Evolutionary conservation across 2,329 filamentous ascomycete species (phyloP).

Genomic region (Sporothrix pallida): DNA sequence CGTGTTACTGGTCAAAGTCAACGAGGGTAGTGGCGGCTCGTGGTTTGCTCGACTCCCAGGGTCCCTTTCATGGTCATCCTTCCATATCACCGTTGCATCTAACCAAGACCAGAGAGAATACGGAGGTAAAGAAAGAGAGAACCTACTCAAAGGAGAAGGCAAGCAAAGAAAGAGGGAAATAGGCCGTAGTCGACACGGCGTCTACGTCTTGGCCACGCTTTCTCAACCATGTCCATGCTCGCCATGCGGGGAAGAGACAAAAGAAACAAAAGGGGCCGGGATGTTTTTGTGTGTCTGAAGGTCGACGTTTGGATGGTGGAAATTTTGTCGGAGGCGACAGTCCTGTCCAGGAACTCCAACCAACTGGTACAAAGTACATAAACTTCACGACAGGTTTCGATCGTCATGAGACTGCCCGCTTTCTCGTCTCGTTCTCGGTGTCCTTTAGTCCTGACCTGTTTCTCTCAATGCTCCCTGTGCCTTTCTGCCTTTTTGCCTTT

Average conservation of each 20-base stretch:
- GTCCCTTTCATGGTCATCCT: no score
- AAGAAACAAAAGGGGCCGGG: neutral
- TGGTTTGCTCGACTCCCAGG: neutral
- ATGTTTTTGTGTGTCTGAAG: no score
- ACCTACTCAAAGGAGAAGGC: neutral
- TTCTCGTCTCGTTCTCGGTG: no score
- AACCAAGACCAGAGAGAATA: neutral
- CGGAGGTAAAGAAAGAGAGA: neutral
- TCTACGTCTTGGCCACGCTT: neutral
- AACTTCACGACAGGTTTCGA: no score
- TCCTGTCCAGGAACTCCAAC: neutral
- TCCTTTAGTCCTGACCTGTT: no score
- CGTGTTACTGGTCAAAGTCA: conserved; percentile 2
- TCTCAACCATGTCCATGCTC: no score
- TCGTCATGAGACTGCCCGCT: conserved; percentile 6
- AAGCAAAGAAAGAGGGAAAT: neutral
- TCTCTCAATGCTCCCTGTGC: neutral
- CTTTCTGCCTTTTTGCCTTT: neutral
- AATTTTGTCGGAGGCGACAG: neutral
- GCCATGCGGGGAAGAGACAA: neutral
- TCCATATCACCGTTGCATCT: neutral
- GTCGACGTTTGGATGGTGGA: neutral
- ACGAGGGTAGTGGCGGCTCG: neutral
- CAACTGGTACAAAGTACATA: no score
- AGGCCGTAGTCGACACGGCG: no score